phyloP scores from a whole-genome alignment of 164 flowering plant species.

The Aristolochia californica region DNA sequence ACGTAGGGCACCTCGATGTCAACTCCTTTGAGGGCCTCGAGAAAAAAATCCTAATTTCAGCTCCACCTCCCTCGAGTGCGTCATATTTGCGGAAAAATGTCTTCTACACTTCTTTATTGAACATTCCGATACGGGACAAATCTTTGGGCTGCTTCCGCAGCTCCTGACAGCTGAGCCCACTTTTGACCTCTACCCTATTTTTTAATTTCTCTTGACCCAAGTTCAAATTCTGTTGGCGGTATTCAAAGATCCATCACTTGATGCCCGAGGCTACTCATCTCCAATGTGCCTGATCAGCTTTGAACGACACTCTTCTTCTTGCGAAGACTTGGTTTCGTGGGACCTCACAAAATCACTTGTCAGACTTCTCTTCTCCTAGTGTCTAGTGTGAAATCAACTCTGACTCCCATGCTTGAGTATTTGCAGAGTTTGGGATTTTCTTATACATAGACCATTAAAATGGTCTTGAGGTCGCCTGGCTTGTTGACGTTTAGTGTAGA shows the following conservation, averaged over 20 bases:
- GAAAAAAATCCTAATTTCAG: too few species aligned
- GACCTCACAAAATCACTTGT: too few species aligned
- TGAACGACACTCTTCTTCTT: too few species aligned
- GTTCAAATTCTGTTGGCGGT: slow-evolving; percentile 32
- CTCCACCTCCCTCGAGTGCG: too few species aligned
- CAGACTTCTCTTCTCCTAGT: too few species aligned
- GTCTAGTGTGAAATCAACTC: slow-evolving; percentile 48
- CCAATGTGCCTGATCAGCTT: too few species aligned
- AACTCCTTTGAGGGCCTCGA: too few species aligned
- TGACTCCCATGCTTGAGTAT: slow-evolving; percentile 56
- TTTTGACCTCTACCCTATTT: slow-evolving; percentile 43
- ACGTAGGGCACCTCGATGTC: too few species aligned
- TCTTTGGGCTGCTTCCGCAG: slow-evolving; percentile 64
- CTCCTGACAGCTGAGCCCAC: slow-evolving; percentile 61
- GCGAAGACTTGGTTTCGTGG: too few species aligned
- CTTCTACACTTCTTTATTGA: slow-evolving; percentile 57
- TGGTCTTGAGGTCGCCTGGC: slow-evolving; percentile 77
- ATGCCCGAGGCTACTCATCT: slow-evolving; percentile 63
- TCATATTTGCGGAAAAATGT: slow-evolving; percentile 41
- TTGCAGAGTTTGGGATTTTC: slow-evolving; percentile 48
- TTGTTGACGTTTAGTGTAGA: too few species aligned
- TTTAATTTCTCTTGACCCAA: slow-evolving; percentile 55
- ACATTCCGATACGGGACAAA: slow-evolving; percentile 43
- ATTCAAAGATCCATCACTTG: slow-evolving; percentile 41
- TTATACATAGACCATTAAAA: slow-evolving; percentile 33